phyloP scores from a whole-genome alignment of 768 basidiomycete species.

The Lactifluus piperatus region DNA sequence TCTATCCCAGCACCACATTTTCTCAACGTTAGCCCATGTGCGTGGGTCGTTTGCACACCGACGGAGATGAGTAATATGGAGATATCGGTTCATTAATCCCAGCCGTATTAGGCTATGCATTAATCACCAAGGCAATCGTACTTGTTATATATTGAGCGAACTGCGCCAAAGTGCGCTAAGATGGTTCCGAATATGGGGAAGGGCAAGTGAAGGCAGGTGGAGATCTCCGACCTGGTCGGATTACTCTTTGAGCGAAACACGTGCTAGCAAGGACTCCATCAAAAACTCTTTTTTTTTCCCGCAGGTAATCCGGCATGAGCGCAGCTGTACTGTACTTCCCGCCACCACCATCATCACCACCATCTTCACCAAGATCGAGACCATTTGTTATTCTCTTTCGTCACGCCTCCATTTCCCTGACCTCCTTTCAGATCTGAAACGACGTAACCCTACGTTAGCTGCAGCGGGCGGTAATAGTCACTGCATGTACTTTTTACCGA shows the following conservation, averaged over 20 bases:
- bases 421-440: too few species aligned
- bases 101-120: not conserved
- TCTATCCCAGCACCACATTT: not conserved
- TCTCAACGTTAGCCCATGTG: not conserved
- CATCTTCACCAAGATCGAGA: too few species aligned
- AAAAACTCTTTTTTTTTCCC: not conserved
- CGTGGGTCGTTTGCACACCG: not conserved
- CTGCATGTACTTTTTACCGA: too few species aligned
- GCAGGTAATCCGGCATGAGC: too few species aligned
- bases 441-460: too few species aligned
- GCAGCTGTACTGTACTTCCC: too few species aligned
- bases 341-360: too few species aligned
- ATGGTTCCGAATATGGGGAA: not conserved
- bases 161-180: not conserved
- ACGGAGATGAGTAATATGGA: not conserved
- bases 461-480: too few species aligned
- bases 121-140: not conserved
- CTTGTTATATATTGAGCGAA: not conserved
- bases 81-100: not conserved
- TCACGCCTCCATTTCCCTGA: too few species aligned
- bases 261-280: slow-evolving; percentile 2
- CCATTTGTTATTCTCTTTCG: too few species aligned
- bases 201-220: not conserved
- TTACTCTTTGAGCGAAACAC: not conserved
- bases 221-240: not conserved